Evolutionary conservation across 495 filamentous ascomycete genomes (phyloP).

Genomic region (Immersiella caudata): DNA sequence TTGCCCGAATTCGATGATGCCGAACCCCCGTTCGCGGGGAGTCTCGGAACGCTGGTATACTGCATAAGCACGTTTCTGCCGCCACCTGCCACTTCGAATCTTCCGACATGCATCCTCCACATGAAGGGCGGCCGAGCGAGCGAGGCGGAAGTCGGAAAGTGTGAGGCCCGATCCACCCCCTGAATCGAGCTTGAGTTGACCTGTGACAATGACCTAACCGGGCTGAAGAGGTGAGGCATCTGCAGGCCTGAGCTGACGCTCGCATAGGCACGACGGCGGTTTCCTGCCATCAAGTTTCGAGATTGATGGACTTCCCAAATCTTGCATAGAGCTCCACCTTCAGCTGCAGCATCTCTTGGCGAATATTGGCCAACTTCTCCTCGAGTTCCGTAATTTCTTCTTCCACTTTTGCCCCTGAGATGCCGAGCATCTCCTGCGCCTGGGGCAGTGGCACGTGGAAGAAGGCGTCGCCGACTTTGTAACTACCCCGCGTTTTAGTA

Average conservation of each 20-base stretch:
- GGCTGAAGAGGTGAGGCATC: background rate
- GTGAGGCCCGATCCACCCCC: background rate
- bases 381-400: slow-evolving; percentile 75
- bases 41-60: background rate
- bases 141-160: background rate
- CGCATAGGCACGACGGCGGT: background rate
- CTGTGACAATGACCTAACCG: slow-evolving; percentile 6
- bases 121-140: background rate
- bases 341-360: slow-evolving; percentile 83
- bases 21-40: background rate
- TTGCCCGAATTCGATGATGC: background rate
- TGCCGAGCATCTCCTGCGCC: slow-evolving; percentile 78
- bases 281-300: slow-evolving; percentile 69
- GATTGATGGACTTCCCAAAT: slow-evolving; percentile 92
- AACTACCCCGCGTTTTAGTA: slow-evolving; percentile 57
- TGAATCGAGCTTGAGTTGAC: background rate
- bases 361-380: slow-evolving; percentile 68
- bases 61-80: background rate
- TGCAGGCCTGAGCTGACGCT: background rate
- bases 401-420: slow-evolving; percentile 71
- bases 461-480: slow-evolving; percentile 96
- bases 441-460: slow-evolving; percentile 80
- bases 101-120: background rate
- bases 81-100: background rate
- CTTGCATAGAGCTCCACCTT: slow-evolving; percentile 92